Percentiles rank a stretch among this genome's conserved stretches.
Evolutionary conservation across 768 basidiomycete genomes (phyloP).

Genomic region (Phallus indusiatus): DNA sequence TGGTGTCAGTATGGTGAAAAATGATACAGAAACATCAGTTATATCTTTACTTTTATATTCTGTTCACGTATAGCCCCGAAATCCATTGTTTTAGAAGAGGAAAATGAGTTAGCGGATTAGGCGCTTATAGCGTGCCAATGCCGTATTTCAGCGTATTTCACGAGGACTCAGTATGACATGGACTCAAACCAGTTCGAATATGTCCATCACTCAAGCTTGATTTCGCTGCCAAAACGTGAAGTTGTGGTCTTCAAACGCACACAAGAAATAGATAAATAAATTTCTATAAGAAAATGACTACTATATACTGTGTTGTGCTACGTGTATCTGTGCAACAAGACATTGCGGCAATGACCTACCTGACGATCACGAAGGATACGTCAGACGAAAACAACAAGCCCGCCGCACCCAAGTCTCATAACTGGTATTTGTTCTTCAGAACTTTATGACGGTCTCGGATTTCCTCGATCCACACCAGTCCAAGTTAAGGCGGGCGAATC

Average conservation of each 20-base stretch:
- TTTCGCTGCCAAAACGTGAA: too few species aligned
- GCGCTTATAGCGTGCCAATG: too few species aligned
- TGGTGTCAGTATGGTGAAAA: too few species aligned
- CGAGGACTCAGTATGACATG: too few species aligned
- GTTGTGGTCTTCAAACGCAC: too few species aligned
- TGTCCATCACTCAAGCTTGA: too few species aligned
- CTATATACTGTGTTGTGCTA: background rate
- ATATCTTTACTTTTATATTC: slow-evolving; percentile 1
- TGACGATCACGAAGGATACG: slow-evolving; percentile 54
- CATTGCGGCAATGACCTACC: slow-evolving; percentile 74
- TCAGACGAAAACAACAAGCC: slow-evolving; percentile 34
- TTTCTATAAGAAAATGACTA: background rate
- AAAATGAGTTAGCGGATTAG: background rate
- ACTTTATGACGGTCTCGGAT: slow-evolving; percentile 72
- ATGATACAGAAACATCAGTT: too few species aligned
- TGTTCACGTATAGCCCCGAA: background rate
- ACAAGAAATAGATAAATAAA: background rate
- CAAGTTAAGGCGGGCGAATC: slow-evolving; percentile 55
- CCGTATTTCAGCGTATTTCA: background rate
- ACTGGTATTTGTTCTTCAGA: slow-evolving; percentile 54
- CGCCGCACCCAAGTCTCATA: slow-evolving; percentile 89
- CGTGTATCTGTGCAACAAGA: slow-evolving; percentile 67
- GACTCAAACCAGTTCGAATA: too few species aligned
- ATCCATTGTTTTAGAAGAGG: background rate
- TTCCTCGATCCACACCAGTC: slow-evolving; percentile 76